Evolutionary conservation across 2,329 filamentous ascomycete species (phyloP), one percentile per base, ranked within the genome.

Genomic region (Herpotrichia juniperi): DNA sequence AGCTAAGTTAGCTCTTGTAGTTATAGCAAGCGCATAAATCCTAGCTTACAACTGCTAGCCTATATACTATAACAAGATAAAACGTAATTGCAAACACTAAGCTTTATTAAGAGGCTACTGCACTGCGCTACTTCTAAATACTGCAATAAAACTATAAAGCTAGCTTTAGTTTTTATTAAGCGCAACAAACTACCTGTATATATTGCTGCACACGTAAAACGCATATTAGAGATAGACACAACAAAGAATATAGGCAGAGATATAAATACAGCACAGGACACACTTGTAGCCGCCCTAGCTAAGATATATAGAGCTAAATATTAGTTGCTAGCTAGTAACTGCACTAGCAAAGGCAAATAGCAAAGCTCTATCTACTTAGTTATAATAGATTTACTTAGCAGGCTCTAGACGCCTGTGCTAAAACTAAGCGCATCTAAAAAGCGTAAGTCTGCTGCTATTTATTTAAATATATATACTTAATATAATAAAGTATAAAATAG

Each of bases 341-440:
- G 42, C 42, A 28, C 42, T 19, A 25, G 42, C 42, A 25, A 45
- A 25, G 42, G 42, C 26, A 25, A 45, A 45, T 45, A 25, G 42
- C 42, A 25, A 28, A 45, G 42, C 42, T 39, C 22, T 45, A 30
- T 45, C 12, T 45, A 45, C 26, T 45, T 25, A 14, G 16, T 45
- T 25, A 21, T 45, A 10, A 45, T 39, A 16, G 16, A 17, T 39
- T 16, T 16, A 19, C 34, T 39, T 17, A 39, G 34, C 17, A 39
- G 17, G 34, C 34, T 10, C 34, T 39, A 17, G 34, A 10, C 34
- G 34, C 34, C 34, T 39, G 16, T 39, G 10, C 34, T 39, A 17
- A 39, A 39, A 39, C 9, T 39, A 19, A 39, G 34, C 16, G 34
- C 34, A 16, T 39, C 34, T 39, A 16, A 39, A 16, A 39, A 39